Evolutionary conservation across 371 early-diverging fungal species (phyloP), one percentile per base, ranked within the genome.

Genomic region (Saksenaea oblongispora): DNA sequence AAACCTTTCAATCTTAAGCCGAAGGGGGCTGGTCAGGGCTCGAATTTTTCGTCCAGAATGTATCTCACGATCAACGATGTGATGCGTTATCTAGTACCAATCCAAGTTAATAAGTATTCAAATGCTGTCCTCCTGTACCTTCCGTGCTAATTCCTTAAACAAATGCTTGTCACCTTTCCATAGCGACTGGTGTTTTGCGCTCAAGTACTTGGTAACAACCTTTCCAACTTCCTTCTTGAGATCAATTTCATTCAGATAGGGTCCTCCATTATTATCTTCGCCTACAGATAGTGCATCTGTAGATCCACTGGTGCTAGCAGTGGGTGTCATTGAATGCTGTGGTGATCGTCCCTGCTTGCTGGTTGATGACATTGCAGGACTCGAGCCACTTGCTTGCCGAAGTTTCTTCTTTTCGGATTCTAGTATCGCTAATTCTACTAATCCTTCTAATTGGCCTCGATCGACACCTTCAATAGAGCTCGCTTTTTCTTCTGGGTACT

Each of bases 71-170:
- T 78, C 75, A 1, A 78, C 78, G 59, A 78, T 71, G 61, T 78
- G 75, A 61, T 78, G 78, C 24, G 78, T 78, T 15, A 78, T 66
- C 75, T 76, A 66, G 10, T 56, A 26, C 7, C n/a, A 34, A 42
- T 14, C 34, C 11, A 8, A 18, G 35, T 28, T 18, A 44, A 17
- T n/a, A 5, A 34, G n/a, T 7, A 1, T 5, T n/a, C 27, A 51
- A n/a, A 14, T 34, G 1, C 28, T 5, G 27, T 31, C 3, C 27
- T 13, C 34, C 22, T 37, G 59, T 69, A 76, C 77, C 72, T 72
- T 78, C 61, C 78, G 64, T 17, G 74, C 75, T 3, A 78, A 54
- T 39, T 74, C 73, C 35, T 78, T 78, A 63, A 78, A 78, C 31
- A 78, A 22, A 27, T 72, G 54, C 11, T 78, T 78, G 39, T 74